Conservation (phyloP, 2,329 filamentous ascomycete genomes). For the Pestalotiopsis sp. region DNA sequence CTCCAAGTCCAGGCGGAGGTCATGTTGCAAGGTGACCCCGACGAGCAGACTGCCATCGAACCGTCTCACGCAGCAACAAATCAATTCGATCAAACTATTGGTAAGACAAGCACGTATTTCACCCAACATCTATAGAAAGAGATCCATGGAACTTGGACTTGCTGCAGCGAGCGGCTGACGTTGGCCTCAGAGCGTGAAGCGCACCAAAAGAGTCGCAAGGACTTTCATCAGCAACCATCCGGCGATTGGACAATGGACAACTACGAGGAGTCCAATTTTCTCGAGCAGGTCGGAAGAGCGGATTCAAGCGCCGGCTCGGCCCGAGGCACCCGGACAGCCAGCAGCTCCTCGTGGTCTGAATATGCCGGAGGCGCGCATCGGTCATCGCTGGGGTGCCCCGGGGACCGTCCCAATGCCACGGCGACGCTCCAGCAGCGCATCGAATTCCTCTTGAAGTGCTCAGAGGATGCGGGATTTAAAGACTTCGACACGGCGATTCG, state of each 20-base stretch:
- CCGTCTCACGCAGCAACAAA: background rate
- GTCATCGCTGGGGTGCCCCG: background rate
- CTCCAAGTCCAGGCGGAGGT: background rate
- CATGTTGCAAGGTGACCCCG: background rate
- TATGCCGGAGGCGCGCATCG: background rate
- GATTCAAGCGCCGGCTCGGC: background rate
- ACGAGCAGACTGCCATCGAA: background rate
- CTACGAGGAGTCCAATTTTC: background rate
- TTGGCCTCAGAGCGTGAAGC: background rate
- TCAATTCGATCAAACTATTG: background rate
- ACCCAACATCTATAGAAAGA: no score
- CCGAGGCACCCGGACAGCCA: background rate
- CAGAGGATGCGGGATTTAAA: background rate
- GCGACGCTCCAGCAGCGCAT: background rate
- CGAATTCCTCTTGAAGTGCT: background rate
- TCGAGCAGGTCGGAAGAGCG: background rate
- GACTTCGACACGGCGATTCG: conserved; percentile 2
- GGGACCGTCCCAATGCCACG: background rate
- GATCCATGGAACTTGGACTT: background rate
- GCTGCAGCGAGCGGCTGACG: background rate
- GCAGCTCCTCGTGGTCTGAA: conserved; percentile 2
- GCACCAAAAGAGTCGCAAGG: background rate
- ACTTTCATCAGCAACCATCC: background rate
- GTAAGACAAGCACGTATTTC: background rate
- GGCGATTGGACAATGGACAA: background rate